Conservation (phyloP, 441 rosid genomes). For the California macrophylla region DNA sequence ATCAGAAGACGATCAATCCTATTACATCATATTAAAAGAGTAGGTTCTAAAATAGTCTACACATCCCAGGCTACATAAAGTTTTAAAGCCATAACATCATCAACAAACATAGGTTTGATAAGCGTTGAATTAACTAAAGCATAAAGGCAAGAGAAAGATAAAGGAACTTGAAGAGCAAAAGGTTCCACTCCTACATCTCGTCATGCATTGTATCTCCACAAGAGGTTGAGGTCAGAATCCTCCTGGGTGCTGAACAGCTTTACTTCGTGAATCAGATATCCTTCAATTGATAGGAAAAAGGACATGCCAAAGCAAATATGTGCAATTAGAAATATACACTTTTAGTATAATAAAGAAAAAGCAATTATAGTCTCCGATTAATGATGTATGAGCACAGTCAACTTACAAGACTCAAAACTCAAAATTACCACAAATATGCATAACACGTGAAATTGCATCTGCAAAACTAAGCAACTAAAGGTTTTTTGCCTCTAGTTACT, state of each 20-base stretch:
- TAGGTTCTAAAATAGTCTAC: constrained; percentile 25
- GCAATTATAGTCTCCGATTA: neutral
- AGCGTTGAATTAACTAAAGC: constrained; percentile 27
- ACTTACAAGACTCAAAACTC: no score
- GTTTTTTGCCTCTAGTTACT: no score
- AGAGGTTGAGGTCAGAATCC: constrained; percentile 16
- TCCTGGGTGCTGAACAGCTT: constrained; percentile 18
- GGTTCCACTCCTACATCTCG: constrained; percentile 29
- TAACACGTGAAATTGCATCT: no score
- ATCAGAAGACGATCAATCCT: constrained; percentile 26
- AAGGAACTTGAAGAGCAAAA: constrained; percentile 19
- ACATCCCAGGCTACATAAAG: constrained; percentile 22
- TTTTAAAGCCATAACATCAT: constrained; percentile 30
- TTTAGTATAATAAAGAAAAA: neutral
- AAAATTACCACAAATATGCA: no score
- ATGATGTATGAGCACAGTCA: neutral
- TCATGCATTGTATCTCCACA: constrained; percentile 10
- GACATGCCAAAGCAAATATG: neutral
- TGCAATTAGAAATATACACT: constrained; percentile 3
- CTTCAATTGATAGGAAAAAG: constrained; percentile 14
- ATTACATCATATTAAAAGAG: constrained; percentile 30
- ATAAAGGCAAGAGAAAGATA: constrained; percentile 19
- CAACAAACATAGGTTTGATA: constrained; percentile 21
- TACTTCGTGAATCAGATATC: constrained; percentile 15
- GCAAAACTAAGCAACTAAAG: no score